Evolutionary conservation across 2,329 filamentous ascomycete genomes (phyloP).

Genomic region (Monilinia laxa): DNA sequence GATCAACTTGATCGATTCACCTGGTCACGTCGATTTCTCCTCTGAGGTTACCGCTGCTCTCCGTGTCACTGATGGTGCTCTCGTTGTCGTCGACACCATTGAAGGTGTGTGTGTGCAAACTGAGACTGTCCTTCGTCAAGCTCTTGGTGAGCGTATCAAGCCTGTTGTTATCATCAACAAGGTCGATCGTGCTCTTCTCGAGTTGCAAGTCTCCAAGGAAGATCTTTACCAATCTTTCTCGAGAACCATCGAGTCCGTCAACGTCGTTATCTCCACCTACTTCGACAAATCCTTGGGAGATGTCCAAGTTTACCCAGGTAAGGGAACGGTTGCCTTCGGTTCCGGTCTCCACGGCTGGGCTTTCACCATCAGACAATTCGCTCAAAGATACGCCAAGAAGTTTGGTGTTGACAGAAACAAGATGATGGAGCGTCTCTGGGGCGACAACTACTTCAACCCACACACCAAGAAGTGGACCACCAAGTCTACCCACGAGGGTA

Average conservation of each 20-base stretch:
- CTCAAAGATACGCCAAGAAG: slow-evolving; percentile 96
- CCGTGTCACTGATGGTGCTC: slow-evolving; percentile 98
- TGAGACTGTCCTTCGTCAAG: slow-evolving; percentile 98
- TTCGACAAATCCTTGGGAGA: slow-evolving; percentile 96
- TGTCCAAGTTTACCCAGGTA: slow-evolving; percentile 97
- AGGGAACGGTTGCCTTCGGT: slow-evolving; percentile 97
- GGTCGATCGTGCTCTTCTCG: slow-evolving; percentile 98
- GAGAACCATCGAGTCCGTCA: slow-evolving; percentile 98
- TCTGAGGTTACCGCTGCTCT: slow-evolving; percentile 99
- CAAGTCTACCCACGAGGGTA: slow-evolving; percentile 76
- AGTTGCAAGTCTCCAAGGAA: slow-evolving; percentile 98
- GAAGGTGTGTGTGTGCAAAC: slow-evolving; percentile 99
- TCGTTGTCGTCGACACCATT: slow-evolving; percentile 99
- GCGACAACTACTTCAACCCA: slow-evolving; percentile 99
- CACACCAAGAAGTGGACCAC: slow-evolving; percentile 99
- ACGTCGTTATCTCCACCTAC: slow-evolving; percentile 99
- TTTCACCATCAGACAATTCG: slow-evolving; percentile 99
- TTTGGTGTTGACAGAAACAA: slow-evolving; percentile 99
- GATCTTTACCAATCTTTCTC: slow-evolving; percentile 99
- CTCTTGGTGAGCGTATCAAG: slow-evolving; percentile 99
- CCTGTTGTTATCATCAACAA: slow-evolving; percentile 99
- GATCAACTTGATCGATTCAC: slow-evolving; percentile 99
- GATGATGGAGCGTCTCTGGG: slow-evolving; percentile 99
- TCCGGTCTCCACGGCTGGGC: slow-evolving; percentile 99
- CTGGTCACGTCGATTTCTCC: slow-evolving; percentile 99